These are phyloP conservation scores for Drechslerella stenobrocha DNA, from an alignment of 2,329 filamentous ascomycete species.

Conservation along the genomic window DNA sequence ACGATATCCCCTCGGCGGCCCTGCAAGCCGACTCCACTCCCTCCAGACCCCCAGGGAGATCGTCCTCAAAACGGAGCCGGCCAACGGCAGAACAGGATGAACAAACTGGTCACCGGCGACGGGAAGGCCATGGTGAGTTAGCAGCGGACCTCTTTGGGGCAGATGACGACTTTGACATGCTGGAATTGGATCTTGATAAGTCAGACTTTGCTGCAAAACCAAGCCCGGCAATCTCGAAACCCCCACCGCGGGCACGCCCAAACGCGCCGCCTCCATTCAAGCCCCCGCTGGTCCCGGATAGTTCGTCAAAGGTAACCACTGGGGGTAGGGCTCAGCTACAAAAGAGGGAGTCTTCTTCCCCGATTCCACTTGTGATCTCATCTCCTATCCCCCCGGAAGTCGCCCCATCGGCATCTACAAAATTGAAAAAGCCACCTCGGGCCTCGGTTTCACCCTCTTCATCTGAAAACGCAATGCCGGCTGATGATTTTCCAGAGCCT, in stretches of 20 bases:
- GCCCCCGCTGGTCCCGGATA: conserved; percentile 13
- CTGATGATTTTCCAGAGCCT: conserved; percentile 13
- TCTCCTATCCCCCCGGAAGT: too few relatives aligned
- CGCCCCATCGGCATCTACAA: too few relatives aligned
- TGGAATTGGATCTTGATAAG: conserved; percentile 29
- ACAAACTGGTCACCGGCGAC: background rate
- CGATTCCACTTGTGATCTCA: too few relatives aligned
- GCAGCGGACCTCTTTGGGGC: conserved; percentile 13
- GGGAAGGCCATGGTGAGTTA: background rate
- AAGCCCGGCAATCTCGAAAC: conserved; percentile 1
- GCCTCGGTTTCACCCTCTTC: background rate
- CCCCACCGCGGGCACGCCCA: conserved; percentile 17
- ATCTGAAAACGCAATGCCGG: background rate
- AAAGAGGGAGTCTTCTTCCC: background rate
- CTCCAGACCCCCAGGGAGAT: background rate
- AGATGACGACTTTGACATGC: conserved; percentile 30
- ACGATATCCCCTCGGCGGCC: background rate
- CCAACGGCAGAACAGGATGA: background rate
- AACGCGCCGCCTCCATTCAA: conserved; percentile 39
- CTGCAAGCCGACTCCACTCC: background rate
- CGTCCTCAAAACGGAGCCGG: background rate
- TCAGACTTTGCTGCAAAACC: conserved; percentile 32
- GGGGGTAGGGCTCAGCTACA: too few relatives aligned
- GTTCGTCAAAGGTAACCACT: conserved; percentile 2
- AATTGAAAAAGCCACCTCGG: too few relatives aligned